Conservation (phyloP, 352 stramenopile genomes). For the Phytophthora macrochlamydospora region DNA sequence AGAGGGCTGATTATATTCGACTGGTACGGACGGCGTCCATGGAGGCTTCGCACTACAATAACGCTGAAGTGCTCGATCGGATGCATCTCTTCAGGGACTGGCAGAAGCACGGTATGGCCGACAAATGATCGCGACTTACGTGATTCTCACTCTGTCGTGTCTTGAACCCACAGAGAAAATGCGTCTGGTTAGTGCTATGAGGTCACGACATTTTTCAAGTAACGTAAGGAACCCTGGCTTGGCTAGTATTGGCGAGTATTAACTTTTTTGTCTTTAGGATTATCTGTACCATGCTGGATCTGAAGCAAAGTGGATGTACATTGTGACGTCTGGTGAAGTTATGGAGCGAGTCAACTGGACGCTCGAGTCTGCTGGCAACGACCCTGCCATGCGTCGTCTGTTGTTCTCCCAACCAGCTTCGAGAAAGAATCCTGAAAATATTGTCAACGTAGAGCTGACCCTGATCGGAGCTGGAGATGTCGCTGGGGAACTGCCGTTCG, state of each 20-base stretch:
- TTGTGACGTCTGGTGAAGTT: constrained; percentile 71
- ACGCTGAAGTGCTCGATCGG: constrained; percentile 75
- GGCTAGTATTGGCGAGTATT: too few relatives aligned
- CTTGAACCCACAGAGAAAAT: constrained; percentile 60
- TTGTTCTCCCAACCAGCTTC: constrained; percentile 29
- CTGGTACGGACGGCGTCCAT: constrained; percentile 77
- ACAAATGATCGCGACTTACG: background rate
- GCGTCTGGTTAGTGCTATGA: constrained; percentile 69
- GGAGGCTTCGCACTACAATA: constrained; percentile 81
- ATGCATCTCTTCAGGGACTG: constrained; percentile 78
- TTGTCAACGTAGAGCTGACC: constrained; percentile 73
- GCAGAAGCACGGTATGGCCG: constrained; percentile 61
- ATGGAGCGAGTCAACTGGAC: constrained; percentile 73
- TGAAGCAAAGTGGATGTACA: constrained; percentile 77
- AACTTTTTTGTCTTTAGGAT: constrained; percentile 38
- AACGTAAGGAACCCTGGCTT: constrained; percentile 41
- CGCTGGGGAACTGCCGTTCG: constrained; percentile 62
- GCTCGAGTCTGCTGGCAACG: constrained; percentile 27
- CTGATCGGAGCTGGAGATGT: constrained; percentile 67
- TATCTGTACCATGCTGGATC: constrained; percentile 70
- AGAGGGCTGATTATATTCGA: constrained; percentile 74
- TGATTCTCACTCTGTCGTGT: background rate
- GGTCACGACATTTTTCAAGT: constrained; percentile 62
- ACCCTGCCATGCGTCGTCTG: constrained; percentile 27
- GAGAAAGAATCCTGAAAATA: constrained; percentile 61